Conservation (phyloP, 1,284 basidiomycete species). For the Rhodofomes roseus region DNA sequence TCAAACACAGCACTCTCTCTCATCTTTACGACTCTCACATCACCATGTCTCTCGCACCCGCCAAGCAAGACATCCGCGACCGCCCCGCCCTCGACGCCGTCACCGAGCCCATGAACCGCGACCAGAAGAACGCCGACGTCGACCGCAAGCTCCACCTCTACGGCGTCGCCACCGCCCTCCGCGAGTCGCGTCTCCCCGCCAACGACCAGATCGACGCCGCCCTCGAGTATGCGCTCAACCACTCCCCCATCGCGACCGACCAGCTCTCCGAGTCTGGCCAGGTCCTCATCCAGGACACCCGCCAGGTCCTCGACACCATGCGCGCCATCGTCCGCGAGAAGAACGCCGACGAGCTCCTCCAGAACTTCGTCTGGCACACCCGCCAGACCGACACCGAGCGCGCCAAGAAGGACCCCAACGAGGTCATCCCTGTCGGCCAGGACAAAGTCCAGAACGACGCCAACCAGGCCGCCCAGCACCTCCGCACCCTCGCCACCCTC, state of each 20-base stretch:
- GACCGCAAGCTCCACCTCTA: conserved; percentile 71
- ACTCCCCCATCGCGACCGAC: conserved; percentile 62
- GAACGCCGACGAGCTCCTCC: conserved; percentile 87
- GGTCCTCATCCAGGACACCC: conserved; percentile 71
- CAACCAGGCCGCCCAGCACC: conserved; percentile 67
- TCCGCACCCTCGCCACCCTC: conserved; percentile 80
- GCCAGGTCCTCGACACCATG: conserved; percentile 69
- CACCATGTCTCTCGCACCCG: conserved; percentile 61
- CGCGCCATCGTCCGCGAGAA: conserved; percentile 74
- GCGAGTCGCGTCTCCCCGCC: conserved; percentile 73
- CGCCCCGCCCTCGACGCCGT: conserved; percentile 51
- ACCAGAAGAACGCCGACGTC: conserved; percentile 52
- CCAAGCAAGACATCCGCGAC: conserved; percentile 54
- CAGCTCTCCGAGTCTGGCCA: conserved; percentile 76
- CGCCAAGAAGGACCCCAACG: conserved; percentile 40
- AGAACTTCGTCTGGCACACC: conserved; percentile 82
- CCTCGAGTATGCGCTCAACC: conserved; percentile 61
- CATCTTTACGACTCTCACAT: neutral
- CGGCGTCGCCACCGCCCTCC: conserved; percentile 76
- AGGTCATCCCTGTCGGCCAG: conserved; percentile 48
- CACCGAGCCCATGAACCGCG: conserved; percentile 52
- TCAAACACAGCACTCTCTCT: neutral
- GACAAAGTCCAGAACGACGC: conserved; percentile 59
- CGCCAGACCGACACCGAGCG: conserved; percentile 47
- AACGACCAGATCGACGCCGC: conserved; percentile 78